These are phyloP conservation scores for Chrysanthemum seticuspe DNA, from an alignment of 129 eudicot species.

Conservation along the genomic window DNA sequence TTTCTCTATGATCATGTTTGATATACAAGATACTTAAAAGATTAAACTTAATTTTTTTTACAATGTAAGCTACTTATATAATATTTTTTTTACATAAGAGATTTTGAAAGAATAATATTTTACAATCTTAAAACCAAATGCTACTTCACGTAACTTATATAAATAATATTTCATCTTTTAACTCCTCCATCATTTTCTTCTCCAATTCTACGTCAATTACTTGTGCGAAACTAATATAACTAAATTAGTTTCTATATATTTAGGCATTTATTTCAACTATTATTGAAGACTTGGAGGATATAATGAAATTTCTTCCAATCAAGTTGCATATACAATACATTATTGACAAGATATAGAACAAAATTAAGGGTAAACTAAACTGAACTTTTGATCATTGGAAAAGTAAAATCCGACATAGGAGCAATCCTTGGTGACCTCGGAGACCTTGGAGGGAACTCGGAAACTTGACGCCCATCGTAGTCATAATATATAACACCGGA, in stretches of 20 bases:
- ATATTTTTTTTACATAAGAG: too few relatives aligned
- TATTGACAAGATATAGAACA: neutral
- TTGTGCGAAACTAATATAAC: too few relatives aligned
- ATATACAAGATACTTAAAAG: too few relatives aligned
- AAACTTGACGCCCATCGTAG: slow-evolving; percentile 47
- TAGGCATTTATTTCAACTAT: neutral
- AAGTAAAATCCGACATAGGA: slow-evolving; percentile 41
- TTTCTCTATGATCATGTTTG: too few relatives aligned
- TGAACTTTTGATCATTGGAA: slow-evolving; percentile 40
- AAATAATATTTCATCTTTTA: too few relatives aligned
- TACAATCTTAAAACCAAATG: too few relatives aligned
- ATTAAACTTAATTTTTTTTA: too few relatives aligned
- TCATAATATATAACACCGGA: slow-evolving; percentile 82
- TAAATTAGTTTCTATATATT: neutral
- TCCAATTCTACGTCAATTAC: too few relatives aligned
- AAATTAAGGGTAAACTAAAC: neutral
- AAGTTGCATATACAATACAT: slow-evolving; percentile 18
- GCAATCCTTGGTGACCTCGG: slow-evolving; percentile 57
- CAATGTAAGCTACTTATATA: too few relatives aligned
- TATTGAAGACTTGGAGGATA: neutral
- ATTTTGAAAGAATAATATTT: too few relatives aligned
- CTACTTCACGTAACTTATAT: too few relatives aligned
- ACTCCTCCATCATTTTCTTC: too few relatives aligned
- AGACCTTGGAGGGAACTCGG: slow-evolving; percentile 73
- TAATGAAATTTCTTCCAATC: neutral